Conservation (phyloP, 495 filamentous ascomycete genomes). For the Podospora fimiseda region DNA sequence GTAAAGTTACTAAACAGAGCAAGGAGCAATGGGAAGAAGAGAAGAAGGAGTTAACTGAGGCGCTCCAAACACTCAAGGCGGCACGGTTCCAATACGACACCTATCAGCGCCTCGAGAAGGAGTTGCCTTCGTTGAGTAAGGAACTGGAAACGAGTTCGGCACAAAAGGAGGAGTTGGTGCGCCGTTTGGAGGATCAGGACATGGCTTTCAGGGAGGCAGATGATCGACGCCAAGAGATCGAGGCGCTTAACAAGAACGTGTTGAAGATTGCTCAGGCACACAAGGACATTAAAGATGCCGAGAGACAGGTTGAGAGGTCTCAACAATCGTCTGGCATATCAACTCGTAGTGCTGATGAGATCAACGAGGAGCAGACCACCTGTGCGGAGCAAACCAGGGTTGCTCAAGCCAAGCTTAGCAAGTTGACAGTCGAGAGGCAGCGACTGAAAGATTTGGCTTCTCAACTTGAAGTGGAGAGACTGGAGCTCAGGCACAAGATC, state of each 20-base stretch:
- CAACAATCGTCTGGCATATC: slow-evolving; percentile 62
- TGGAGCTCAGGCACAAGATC: slow-evolving; percentile 63
- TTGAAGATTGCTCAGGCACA: slow-evolving; percentile 65
- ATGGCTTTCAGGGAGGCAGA: slow-evolving; percentile 55
- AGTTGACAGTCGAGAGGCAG: slow-evolving; percentile 64
- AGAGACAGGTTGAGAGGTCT: slow-evolving; percentile 62
- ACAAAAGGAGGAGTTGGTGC: slow-evolving; percentile 54
- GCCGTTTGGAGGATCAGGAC: slow-evolving; percentile 68
- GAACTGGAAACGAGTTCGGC: slow-evolving; percentile 51
- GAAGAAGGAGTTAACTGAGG: slow-evolving; percentile 44
- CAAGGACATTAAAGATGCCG: slow-evolving; percentile 61
- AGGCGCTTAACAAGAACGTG: slow-evolving; percentile 68
- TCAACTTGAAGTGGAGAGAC: slow-evolving; percentile 62
- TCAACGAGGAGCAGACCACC: slow-evolving; percentile 65
- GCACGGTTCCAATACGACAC: slow-evolving; percentile 65
- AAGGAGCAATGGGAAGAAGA: slow-evolving; percentile 49
- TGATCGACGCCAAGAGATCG: slow-evolving; percentile 64
- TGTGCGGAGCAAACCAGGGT: slow-evolving; percentile 60
- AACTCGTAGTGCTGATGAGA: slow-evolving; percentile 68
- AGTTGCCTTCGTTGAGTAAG: slow-evolving; percentile 62
- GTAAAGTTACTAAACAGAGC: slow-evolving; percentile 49
- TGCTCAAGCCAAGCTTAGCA: slow-evolving; percentile 55
- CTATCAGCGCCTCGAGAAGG: slow-evolving; percentile 59
- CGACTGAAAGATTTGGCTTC: slow-evolving; percentile 58
- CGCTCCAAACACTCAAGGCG: slow-evolving; percentile 50